Evolutionary conservation across 495 filamentous ascomycete species (phyloP).

Genomic region (Talaromyces proteolyticus): DNA sequence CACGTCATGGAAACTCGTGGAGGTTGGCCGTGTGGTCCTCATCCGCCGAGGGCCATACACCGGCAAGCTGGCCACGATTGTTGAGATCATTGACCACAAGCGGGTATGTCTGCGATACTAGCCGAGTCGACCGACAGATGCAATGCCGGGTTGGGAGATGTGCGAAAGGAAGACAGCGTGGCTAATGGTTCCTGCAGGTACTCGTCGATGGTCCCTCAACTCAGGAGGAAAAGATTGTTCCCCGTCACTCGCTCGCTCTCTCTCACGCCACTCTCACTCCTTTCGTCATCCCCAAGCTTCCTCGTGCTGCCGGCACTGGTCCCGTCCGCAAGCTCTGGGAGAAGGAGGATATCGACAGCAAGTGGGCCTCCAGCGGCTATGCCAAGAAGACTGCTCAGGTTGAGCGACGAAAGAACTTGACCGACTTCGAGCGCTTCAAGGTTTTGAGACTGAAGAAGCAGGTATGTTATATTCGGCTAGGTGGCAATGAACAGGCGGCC

Average conservation of each 20-base stretch:
- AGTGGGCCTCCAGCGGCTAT: constrained; percentile 84
- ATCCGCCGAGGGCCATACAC: constrained; percentile 69
- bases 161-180: constrained; percentile 7
- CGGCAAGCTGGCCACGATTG: constrained; percentile 85
- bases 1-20: constrained; percentile 82
- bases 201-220: constrained; percentile 89
- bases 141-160: constrained; percentile 8
- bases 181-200: constrained; percentile 49
- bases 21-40: constrained; percentile 93
- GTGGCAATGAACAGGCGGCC: not conserved
- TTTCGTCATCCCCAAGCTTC: constrained; percentile 81
- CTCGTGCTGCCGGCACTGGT: constrained; percentile 77
- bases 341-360: constrained; percentile 76
- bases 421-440: constrained; percentile 99
- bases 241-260: constrained; percentile 78
- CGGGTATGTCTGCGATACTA: constrained; percentile 91
- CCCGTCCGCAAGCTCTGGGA: constrained; percentile 81
- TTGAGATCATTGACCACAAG: constrained; percentile 99
- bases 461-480: constrained; percentile 40
- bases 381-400: constrained; percentile 81
- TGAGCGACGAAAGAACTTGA: constrained; percentile 82
- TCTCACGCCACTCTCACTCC: constrained; percentile 80
- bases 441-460: constrained; percentile 97
- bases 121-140: too few relatives aligned
- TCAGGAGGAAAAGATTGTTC: constrained; percentile 66